Evolutionary conservation across 2,329 filamentous ascomycete species (phyloP).

Genomic region (Harringtonia aguacate): DNA sequence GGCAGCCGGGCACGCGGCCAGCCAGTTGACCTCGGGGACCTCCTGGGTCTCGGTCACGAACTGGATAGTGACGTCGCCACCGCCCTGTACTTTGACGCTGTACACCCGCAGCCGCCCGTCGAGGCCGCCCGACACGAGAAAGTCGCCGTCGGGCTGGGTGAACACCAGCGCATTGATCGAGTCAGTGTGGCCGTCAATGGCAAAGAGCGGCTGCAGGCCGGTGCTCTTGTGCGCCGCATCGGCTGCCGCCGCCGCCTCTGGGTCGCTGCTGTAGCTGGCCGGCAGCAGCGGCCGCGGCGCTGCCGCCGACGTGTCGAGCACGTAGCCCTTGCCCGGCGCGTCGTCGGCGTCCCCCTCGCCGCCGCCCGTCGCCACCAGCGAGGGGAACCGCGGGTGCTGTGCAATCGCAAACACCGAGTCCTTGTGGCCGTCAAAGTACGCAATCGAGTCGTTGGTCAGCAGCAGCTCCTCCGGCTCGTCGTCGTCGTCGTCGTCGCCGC

Average conservation of each 20-base stretch:
- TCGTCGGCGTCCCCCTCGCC: conserved; percentile 48
- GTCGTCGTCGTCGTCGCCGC: conserved; percentile 10
- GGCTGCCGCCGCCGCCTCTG: conserved; percentile 38
- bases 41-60: conserved; percentile 74
- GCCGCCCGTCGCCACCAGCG: conserved; percentile 79
- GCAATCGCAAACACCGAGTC: conserved; percentile 94
- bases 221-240: conserved; percentile 39
- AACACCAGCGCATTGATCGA: conserved; percentile 82
- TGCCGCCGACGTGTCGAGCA: conserved; percentile 65
- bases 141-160: conserved; percentile 72
- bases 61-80: conserved; percentile 28
- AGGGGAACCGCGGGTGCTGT: conserved; percentile 70
- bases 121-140: conserved; percentile 74
- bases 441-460: conserved; percentile 83
- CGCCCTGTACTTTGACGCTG: conserved; percentile 36
- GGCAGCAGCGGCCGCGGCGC: conserved; percentile 60
- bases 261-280: conserved; percentile 59
- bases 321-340: conserved; percentile 67
- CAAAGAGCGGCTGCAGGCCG: conserved; percentile 54
- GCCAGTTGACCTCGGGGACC: conserved; percentile 92
- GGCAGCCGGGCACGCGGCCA: conserved; percentile 61
- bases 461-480: conserved; percentile 57
- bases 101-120: conserved; percentile 74
- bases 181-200: conserved; percentile 83
- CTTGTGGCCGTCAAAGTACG: conserved; percentile 82